phyloP scores from a whole-genome alignment of 106 monocot species.

The Phalaenopsis aphrodite region DNA sequence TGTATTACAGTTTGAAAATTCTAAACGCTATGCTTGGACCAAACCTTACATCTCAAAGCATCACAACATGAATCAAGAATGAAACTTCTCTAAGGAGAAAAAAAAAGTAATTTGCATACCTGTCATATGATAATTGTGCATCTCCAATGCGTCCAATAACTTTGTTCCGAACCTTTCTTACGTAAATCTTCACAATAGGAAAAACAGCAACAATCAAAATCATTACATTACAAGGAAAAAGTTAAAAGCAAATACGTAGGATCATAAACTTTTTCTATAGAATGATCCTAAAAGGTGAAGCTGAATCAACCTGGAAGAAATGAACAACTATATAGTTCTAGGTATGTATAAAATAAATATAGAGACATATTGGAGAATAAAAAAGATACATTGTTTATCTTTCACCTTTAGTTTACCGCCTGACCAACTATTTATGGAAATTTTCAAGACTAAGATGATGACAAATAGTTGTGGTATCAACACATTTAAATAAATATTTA shows the following conservation, averaged over 20 bases:
- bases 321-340: too few species aligned
- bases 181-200: neutral
- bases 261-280: neutral
- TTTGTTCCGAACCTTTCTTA: constrained; percentile 9
- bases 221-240: neutral
- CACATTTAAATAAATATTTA: too few species aligned
- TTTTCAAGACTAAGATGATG: too few species aligned
- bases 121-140: constrained; percentile 3
- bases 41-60: neutral
- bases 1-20: neutral
- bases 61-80: neutral
- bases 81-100: neutral
- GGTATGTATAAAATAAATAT: too few species aligned
- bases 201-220: neutral
- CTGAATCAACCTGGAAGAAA: neutral
- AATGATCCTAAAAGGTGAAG: neutral
- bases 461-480: too few species aligned
- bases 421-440: too few species aligned
- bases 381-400: too few species aligned
- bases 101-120: constrained; percentile 3
- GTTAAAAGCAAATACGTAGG: neutral
- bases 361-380: too few species aligned
- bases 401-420: too few species aligned
- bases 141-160: constrained; percentile 11
- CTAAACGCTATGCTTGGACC: neutral